These are phyloP conservation scores for Dendrobium huoshanense DNA, from an alignment of 106 monocot species.

Conservation along the genomic window DNA sequence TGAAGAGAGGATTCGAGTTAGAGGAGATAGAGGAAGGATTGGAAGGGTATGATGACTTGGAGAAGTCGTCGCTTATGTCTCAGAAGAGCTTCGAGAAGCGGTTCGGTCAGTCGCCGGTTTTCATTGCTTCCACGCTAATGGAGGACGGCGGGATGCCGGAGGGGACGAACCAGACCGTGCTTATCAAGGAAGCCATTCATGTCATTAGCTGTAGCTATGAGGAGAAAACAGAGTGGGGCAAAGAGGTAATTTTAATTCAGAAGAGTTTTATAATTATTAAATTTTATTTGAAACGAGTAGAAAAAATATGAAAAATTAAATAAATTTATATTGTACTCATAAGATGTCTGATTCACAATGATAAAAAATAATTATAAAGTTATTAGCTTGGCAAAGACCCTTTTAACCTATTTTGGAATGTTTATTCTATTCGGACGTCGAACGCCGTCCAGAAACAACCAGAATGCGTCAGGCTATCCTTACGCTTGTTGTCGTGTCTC, in stretches of 20 bases:
- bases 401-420: no score
- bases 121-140: conserved; percentile 82
- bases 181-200: conserved; percentile 86
- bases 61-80: conserved; percentile 85
- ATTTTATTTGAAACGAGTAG: not conserved
- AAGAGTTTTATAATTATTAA: not conserved
- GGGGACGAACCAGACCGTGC: conserved; percentile 27
- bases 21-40: conserved; percentile 95
- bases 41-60: conserved; percentile 87
- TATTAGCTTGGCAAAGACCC: no score
- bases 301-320: not conserved
- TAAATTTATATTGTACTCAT: not conserved
- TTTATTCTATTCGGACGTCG: no score
- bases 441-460: no score
- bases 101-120: conserved; percentile 93
- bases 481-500: no score
- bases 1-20: conserved; percentile 48
- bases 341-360: no score
- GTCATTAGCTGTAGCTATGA: conserved; percentile 88
- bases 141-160: conserved; percentile 76
- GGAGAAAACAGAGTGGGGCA: conserved; percentile 94
- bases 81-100: conserved; percentile 95
- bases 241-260: conserved; percentile 47
- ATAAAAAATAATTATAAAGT: no score
- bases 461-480: no score